A percentile compares a stretch with the other conserved stretches of the same genome.
Conservation (phyloP, 208 protist species). For the Leishmania martiniquensis region DNA sequence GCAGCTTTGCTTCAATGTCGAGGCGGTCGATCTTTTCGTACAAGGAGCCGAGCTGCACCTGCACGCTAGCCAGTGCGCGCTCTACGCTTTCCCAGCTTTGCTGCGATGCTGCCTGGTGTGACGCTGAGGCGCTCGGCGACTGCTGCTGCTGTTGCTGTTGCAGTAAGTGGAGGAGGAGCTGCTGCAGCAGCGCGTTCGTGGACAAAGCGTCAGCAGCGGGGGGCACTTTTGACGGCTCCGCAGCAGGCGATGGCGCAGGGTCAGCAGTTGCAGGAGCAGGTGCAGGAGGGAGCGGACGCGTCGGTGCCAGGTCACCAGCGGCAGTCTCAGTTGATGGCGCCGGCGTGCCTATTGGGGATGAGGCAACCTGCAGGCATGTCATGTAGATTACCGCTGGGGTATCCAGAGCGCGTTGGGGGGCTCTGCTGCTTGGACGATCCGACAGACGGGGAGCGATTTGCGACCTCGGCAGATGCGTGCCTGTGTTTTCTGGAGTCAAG, state of each 20-base stretch:
- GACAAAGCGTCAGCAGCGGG: neutral
- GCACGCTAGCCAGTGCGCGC: constrained; percentile 47
- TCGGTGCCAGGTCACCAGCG: neutral
- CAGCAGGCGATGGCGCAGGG: neutral
- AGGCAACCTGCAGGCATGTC: constrained; percentile 14
- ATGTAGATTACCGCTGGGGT: constrained; percentile 26
- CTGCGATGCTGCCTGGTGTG: neutral
- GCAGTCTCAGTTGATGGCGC: neutral
- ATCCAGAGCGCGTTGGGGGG: neutral
- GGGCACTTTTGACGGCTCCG: neutral
- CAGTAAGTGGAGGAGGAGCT: constrained; percentile 53
- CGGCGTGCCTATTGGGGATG: neutral
- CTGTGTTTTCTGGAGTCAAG: constrained; percentile 40
- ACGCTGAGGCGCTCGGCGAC: neutral
- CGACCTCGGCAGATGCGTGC: constrained; percentile 27
- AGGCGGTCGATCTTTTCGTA: constrained; percentile 75
- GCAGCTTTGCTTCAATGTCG: constrained; percentile 52
- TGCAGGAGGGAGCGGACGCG: neutral
- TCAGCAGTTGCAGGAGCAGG: neutral
- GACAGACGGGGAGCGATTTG: constrained; percentile 22
- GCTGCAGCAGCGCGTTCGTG: constrained; percentile 38
- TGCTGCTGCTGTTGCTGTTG: constrained; percentile 22
- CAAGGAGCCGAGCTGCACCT: constrained; percentile 54
- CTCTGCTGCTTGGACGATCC: neutral
- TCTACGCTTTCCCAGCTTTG: constrained; percentile 24